A percentile compares a stretch with the other conserved stretches of the same genome.
phyloP scores from a whole-genome alignment of 441 rosid genomes.

The Eutrema salsugineum region DNA sequence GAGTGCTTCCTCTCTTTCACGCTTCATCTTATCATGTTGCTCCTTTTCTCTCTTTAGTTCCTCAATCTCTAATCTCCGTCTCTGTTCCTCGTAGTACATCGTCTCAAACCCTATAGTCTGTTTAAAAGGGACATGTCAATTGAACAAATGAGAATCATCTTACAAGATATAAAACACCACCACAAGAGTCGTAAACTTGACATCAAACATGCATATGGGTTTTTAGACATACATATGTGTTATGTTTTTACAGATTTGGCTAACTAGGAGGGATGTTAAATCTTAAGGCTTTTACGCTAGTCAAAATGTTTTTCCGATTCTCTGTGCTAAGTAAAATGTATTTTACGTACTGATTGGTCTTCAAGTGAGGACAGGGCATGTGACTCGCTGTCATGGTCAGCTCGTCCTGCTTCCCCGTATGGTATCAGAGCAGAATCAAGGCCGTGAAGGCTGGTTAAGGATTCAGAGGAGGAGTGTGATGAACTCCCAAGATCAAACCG shows the following conservation, averaged over 20 bases:
- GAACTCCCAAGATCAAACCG: constrained; percentile 18
- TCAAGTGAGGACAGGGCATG: constrained; percentile 11
- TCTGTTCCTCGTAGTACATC: constrained; percentile 35
- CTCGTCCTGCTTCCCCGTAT: constrained; percentile 27
- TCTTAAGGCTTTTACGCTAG: background rate
- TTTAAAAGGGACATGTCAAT: background rate
- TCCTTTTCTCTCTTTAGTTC: constrained; percentile 38
- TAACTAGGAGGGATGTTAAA: background rate
- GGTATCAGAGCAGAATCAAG: constrained; percentile 23
- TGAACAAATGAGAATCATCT: constrained; percentile 1
- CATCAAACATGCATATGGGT: background rate
- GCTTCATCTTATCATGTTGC: constrained; percentile 26
- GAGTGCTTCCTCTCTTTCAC: constrained; percentile 40
- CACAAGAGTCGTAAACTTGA: background rate
- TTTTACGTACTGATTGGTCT: constrained; percentile 20
- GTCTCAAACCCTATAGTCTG: constrained; percentile 30
- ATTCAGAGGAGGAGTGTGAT: constrained; percentile 13
- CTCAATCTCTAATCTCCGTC: constrained; percentile 37
- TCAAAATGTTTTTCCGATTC: background rate
- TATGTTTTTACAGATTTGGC: background rate
- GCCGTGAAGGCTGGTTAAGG: constrained; percentile 19
- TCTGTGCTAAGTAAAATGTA: background rate
- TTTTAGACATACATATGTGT: background rate
- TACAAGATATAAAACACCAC: constrained; percentile 7
- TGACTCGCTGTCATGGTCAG: constrained; percentile 29